phyloP scores from a whole-genome alignment of 495 filamentous ascomycete genomes.

The Penicillium ochrochloron region DNA sequence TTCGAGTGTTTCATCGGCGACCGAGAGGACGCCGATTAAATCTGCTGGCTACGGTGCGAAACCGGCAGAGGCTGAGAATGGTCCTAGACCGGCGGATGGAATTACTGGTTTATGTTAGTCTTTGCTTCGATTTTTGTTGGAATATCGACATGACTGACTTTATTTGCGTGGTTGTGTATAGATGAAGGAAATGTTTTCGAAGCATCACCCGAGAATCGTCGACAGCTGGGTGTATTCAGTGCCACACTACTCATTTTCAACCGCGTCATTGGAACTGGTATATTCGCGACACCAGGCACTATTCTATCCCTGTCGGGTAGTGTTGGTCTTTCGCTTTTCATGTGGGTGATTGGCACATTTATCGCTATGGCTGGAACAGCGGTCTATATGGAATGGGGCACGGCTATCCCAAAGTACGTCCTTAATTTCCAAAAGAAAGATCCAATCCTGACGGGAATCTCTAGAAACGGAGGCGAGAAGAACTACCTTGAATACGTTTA shows the following conservation, averaged over 20 bases:
- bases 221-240: slow-evolving; percentile 63
- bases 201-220: slow-evolving; percentile 64
- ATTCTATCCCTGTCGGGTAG: slow-evolving; percentile 58
- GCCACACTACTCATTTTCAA: slow-evolving; percentile 67
- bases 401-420: slow-evolving; percentile 51
- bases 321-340: slow-evolving; percentile 56
- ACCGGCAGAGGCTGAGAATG: slow-evolving; percentile 28
- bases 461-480: slow-evolving; percentile 68
- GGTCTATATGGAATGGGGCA: slow-evolving; percentile 61
- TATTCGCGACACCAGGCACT: slow-evolving; percentile 65
- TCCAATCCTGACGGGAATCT: not conserved
- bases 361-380: slow-evolving; percentile 55
- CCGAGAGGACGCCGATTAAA: slow-evolving; percentile 24
- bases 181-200: slow-evolving; percentile 61
- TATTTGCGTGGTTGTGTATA: slow-evolving; percentile 11
- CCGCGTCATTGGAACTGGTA: slow-evolving; percentile 69
- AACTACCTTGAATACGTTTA: slow-evolving; percentile 73
- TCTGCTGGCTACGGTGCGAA: slow-evolving; percentile 26
- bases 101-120: slow-evolving; percentile 44
- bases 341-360: slow-evolving; percentile 58
- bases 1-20: slow-evolving; percentile 12
- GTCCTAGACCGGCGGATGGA: slow-evolving; percentile 37
- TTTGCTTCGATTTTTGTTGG: not conserved
- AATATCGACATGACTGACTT: not conserved
- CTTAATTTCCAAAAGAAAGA: not conserved